Evolutionary conservation across 345 rosid species (phyloP).

Genomic region (Ceriops tagal): DNA sequence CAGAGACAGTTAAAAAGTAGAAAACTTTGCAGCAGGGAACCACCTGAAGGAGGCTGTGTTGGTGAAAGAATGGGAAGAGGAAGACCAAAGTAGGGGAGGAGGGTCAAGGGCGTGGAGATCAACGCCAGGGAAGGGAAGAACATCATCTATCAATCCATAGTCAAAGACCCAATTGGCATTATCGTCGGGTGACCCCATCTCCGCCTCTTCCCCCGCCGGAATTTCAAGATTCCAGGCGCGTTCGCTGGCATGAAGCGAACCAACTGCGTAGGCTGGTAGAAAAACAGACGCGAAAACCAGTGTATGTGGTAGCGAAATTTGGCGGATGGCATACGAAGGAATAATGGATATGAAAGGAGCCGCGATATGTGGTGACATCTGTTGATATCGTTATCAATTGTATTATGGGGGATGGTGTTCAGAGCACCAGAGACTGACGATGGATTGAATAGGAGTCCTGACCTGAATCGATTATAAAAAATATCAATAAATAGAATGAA

Average conservation of each 20-base stretch:
- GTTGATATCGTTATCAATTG: too few relatives aligned
- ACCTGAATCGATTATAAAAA: too few relatives aligned
- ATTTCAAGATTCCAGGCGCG: conserved; percentile 10
- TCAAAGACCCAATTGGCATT: conserved; percentile 44
- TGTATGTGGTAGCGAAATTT: not conserved
- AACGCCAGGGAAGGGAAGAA: conserved; percentile 36
- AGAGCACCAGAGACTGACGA: too few relatives aligned
- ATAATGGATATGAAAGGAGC: not conserved
- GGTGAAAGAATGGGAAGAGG: conserved; percentile 19
- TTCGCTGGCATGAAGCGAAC: too few relatives aligned
- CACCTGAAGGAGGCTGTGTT: conserved; percentile 34
- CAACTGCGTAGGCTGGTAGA: not conserved
- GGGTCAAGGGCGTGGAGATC: conserved; percentile 37
- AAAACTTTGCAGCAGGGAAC: not conserved
- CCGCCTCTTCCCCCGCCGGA: conserved; percentile 9
- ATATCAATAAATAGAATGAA: too few relatives aligned
- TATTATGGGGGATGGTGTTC: too few relatives aligned
- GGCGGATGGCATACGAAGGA: conserved; percentile 2
- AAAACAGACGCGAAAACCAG: not conserved
- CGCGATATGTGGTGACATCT: too few relatives aligned
- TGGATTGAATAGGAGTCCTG: too few relatives aligned
- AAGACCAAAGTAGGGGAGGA: conserved; percentile 31
- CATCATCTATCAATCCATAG: conserved; percentile 34
- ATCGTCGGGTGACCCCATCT: conserved; percentile 28
- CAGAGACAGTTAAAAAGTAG: too few relatives aligned